These are phyloP conservation scores for Aspergillus asperescens DNA, from an alignment of 495 filamentous ascomycete genomes.

Conservation along the genomic window DNA sequence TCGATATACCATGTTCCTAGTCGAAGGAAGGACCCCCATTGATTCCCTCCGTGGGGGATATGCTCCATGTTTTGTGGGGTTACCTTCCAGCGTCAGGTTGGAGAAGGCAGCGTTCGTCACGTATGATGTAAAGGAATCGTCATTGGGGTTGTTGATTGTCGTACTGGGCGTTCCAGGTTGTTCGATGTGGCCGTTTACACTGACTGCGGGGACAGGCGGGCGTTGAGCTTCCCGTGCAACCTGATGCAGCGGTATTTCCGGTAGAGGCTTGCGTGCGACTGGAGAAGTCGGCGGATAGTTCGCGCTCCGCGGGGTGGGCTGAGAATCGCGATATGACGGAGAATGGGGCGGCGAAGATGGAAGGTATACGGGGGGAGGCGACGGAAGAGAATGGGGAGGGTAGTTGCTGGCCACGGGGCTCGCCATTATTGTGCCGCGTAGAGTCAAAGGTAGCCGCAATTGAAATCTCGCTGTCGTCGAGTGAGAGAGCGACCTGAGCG, in stretches of 20 bases:
- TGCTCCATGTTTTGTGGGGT: constrained; percentile 29
- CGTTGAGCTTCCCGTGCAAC: constrained; percentile 26
- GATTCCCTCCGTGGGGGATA: constrained; percentile 42
- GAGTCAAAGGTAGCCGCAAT: background rate
- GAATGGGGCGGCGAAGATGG: constrained; percentile 34
- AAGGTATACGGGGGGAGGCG: constrained; percentile 42
- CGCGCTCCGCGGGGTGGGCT: constrained; percentile 22
- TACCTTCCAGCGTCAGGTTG: constrained; percentile 33
- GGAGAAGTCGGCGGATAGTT: constrained; percentile 19
- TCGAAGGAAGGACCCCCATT: constrained; percentile 15
- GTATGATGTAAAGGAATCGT: constrained; percentile 22
- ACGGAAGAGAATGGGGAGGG: constrained; percentile 27
- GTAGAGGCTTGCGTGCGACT: constrained; percentile 27
- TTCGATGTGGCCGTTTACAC: constrained; percentile 31
- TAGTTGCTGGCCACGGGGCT: constrained; percentile 24
- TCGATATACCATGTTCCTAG: constrained; percentile 16
- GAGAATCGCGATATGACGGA: constrained; percentile 18
- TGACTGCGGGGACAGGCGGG: constrained; percentile 39
- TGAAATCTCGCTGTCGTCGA: background rate
- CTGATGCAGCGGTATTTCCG: constrained; percentile 14
- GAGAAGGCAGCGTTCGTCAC: constrained; percentile 25
- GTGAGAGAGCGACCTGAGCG: constrained; percentile 1
- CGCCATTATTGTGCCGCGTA: constrained; percentile 25
- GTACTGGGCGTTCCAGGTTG: constrained; percentile 32
- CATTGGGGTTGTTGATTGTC: constrained; percentile 27